Evolutionary conservation across 2,329 filamentous ascomycete genomes (phyloP), one percentile per base, ranked within the genome.

Genomic region (Exophiala xenobiotica): DNA sequence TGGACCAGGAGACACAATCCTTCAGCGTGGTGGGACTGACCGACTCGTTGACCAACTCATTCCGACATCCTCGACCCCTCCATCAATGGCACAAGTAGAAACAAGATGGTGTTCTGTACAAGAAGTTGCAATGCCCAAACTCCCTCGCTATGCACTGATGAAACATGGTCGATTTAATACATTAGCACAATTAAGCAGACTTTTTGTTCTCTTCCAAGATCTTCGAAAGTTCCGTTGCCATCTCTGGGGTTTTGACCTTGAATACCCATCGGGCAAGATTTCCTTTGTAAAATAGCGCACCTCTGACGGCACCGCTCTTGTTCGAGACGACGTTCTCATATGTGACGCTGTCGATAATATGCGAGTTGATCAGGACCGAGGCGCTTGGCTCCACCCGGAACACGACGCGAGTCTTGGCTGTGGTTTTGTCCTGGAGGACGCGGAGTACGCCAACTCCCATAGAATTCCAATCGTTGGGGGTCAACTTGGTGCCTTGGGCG

Each of bases 341-440:
- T 5, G 77, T 72, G 62, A 79, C 80, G 72, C 90, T 91, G 4
- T 75, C 74, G 46, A 83, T 70, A 42, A 91, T 68, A 16, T 75
- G 69, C 60, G 85, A 81, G 70, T 95, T 95, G 63, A 95, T 72
- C 3, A 86, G 79, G 40, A 92, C 75, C 31, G 86, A 80, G 12
- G 89, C 89, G 56, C 83, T 79, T 0, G 88, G 87, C 58, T 90
- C 86, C n/a, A 82, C 81, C 43, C 89, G 82, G 56, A 91, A 71
- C 16, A 95, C 71, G 39, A 93, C 72, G 33, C 89, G 82, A 3
- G 84, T 79, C 22, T 78, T 76, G 16, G 80, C 81, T 0, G 83
- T 88, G 12, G 78, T 76, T 66, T 88, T 87, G 72, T 92, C 79
- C 68, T 86, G 86, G 55, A 95, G 74, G 11, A 95, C 66, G 31